Evolutionary conservation across 2,329 filamentous ascomycete species (phyloP).

Genomic region (Colletotrichum lentis): DNA sequence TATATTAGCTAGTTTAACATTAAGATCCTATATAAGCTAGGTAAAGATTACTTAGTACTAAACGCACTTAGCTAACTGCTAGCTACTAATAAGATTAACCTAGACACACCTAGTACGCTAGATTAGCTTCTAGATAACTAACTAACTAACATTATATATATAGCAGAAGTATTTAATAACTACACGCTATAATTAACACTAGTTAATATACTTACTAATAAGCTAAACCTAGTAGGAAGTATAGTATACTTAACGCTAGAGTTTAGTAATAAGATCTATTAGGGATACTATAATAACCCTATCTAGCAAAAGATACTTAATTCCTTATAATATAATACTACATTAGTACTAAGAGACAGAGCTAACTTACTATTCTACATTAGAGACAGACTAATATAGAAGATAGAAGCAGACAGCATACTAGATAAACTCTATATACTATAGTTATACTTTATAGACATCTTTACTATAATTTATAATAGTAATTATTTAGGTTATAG

Average conservation of each 20-base stretch:
- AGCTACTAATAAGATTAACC: background rate
- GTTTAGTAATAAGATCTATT: background rate
- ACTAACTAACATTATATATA: background rate
- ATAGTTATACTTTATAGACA: background rate
- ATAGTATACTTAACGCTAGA: background rate
- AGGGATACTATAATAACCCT: background rate
- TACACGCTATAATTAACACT: rapidly evolving
- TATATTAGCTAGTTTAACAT: background rate
- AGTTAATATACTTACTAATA: background rate
- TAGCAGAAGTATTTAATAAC: background rate
- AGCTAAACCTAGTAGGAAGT: background rate
- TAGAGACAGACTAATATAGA: background rate
- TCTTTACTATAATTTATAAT: background rate
- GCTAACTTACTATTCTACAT: background rate
- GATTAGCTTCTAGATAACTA: background rate
- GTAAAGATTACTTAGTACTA: background rate
- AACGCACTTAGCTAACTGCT: background rate
- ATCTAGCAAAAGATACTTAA: background rate
- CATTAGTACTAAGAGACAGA: background rate
- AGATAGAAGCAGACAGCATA: background rate
- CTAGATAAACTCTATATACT: background rate
- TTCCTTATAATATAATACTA: background rate
- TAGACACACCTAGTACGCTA: rapidly evolving
- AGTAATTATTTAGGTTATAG: background rate
- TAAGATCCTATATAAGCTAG: background rate